Base-by-base conservation (phyloP, 768 basidiomycete species). In the Suillus spraguei region DNA sequence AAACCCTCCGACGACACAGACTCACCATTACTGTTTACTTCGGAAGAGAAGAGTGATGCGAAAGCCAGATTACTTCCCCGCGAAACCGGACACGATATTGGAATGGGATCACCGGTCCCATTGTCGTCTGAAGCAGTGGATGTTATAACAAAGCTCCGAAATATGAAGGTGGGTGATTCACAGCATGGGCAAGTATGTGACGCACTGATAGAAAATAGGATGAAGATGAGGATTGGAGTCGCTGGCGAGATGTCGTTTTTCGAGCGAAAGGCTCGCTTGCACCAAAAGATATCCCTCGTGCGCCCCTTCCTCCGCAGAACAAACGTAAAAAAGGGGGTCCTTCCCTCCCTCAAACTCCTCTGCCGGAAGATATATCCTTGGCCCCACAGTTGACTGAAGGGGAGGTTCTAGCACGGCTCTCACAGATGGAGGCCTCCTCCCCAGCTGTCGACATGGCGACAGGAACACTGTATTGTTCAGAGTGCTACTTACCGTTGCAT, bases 401-500 rank as follows among this genome's bases (percentile, higher is more conserved):
- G 59, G 89, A 90, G 68, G 87, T 82, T 0, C 65, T 86, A 20
- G 66, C 68, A 13, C 79, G 77, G 71, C 65, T 77, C 11, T 60
- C 73, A 1, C 66, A 64, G 11, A 59, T 76, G 22, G 52, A 64
- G 13, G 66, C 68, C 6, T 66, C 70, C 1, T 63, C 66, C 4
- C 75, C 71, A 1, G 67, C 71, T 64, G 77, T 81, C 6, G 73
- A 79, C 32, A 67, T 76, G 4, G 79, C 78, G 24, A 82, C 79
- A 20, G 75, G 83, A 44, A 79, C 81, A 61, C 70, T 83, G 22
- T 97, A 94, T 77, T 99, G 97, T 73, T 81, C 85, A 1, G 92
- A 94, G 71, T 99, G 97, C 73, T 98, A 92, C 75, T 80, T 97
- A 53, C 97, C 97, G 17, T 77, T 98, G 32, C 89, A 95, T 63